These are phyloP conservation scores for Trypanosoma platydactyli DNA, from an alignment of 208 protist genomes.

Conservation along the genomic window DNA sequence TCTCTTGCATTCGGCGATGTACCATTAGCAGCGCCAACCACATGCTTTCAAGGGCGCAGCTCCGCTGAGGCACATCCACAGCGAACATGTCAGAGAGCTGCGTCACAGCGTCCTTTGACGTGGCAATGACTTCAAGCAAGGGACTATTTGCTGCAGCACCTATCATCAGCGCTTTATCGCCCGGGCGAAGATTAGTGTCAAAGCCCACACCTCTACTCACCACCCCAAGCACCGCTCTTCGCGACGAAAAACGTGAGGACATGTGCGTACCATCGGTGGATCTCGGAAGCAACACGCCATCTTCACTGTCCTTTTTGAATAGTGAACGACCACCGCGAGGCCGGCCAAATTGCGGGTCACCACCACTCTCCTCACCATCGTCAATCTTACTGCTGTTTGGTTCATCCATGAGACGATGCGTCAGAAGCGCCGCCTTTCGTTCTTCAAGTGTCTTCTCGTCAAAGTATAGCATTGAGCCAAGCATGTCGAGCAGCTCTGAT, in stretches of 20 bases:
- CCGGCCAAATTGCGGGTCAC: conserved; percentile 8
- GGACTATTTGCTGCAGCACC: conserved; percentile 16
- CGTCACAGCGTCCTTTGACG: conserved; percentile 15
- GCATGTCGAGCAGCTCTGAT: conserved; percentile 9
- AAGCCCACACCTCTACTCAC: background rate
- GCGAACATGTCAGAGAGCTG: conserved; percentile 16
- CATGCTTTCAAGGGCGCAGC: conserved; percentile 11
- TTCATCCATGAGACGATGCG: background rate
- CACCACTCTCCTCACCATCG: background rate
- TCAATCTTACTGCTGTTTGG: background rate
- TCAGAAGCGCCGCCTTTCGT: conserved; percentile 4
- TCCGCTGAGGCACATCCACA: conserved; percentile 13
- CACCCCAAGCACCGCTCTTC: conserved; percentile 4
- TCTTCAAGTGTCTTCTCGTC: conserved; percentile 23
- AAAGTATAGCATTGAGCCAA: conserved; percentile 32
- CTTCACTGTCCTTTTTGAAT: conserved; percentile 23
- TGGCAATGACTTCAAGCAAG: conserved; percentile 29
- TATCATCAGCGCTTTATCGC: background rate
- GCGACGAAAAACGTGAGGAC: conserved; percentile 26
- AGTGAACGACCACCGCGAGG: conserved; percentile 30
- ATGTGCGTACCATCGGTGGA: conserved; percentile 14
- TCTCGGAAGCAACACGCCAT: conserved; percentile 27
- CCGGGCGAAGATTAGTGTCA: no score
- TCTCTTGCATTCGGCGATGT: conserved; percentile 3
- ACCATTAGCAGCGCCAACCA: conserved; percentile 22